A percentile compares a stretch with the other conserved stretches of the same genome.
These are phyloP conservation scores for Comarum palustre DNA, from an alignment of 306 rosid species.

Conservation along the genomic window DNA sequence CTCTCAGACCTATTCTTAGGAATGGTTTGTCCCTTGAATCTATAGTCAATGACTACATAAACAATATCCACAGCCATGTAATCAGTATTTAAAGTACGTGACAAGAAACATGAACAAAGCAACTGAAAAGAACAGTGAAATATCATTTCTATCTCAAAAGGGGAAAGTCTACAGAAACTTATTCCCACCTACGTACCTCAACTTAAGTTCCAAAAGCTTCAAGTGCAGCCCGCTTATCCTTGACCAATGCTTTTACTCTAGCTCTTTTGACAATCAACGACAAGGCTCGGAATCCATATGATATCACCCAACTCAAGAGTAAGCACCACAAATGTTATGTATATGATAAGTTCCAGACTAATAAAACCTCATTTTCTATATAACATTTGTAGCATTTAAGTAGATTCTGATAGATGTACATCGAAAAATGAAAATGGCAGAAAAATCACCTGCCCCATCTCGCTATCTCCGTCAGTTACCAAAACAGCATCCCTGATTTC, in stretches of 20 bases:
- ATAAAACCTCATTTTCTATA: neutral
- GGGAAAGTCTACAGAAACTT: neutral
- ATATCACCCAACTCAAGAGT: conserved; percentile 15
- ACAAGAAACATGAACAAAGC: conserved; percentile 6
- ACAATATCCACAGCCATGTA: conserved; percentile 17
- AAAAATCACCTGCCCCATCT: conserved; percentile 84
- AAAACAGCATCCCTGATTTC: conserved; percentile 72
- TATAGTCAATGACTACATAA: conserved; percentile 64
- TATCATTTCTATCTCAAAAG: neutral
- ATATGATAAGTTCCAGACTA: neutral
- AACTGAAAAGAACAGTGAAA: neutral
- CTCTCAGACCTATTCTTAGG: conserved; percentile 66
- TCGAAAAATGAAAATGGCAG: neutral
- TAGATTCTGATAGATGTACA: neutral
- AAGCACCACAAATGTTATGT: neutral
- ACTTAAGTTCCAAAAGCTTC: conserved; percentile 93
- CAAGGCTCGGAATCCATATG: conserved; percentile 32
- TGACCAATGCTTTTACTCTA: conserved; percentile 77
- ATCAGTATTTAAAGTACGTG: conserved; percentile 22
- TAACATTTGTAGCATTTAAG: neutral
- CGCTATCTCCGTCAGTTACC: conserved; percentile 87
- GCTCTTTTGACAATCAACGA: conserved; percentile 75
- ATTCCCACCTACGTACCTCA: conserved; percentile 70
- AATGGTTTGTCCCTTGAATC: conserved; percentile 61
- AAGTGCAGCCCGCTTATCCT: conserved; percentile 78